phyloP scores from a whole-genome alignment of 169 alveolate genomes.

The Babesia bovis region DNA sequence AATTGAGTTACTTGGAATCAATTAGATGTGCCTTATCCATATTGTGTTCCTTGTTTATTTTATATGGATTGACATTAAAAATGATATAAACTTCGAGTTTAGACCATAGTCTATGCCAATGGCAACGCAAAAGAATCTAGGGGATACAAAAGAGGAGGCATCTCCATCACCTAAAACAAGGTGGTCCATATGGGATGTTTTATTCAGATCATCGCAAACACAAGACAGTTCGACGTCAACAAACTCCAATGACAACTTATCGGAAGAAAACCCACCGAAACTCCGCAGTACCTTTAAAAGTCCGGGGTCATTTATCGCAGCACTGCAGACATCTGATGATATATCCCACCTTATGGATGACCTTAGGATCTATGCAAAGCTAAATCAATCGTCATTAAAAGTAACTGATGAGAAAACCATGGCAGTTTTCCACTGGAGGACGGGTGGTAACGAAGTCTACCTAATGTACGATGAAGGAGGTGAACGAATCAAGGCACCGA shows the following conservation, averaged over 20 bases:
- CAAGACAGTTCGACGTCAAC: too few species aligned
- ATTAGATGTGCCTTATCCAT: too few species aligned
- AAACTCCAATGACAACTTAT: too few species aligned
- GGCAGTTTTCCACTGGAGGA: constrained; percentile 45
- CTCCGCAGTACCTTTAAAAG: background rate
- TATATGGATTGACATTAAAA: too few species aligned
- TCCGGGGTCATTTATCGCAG: background rate
- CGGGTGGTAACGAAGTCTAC: constrained; percentile 65
- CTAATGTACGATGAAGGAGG: constrained; percentile 44
- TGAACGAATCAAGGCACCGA: constrained; percentile 15
- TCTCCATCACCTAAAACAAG: too few species aligned
- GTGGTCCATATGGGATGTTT: background rate
- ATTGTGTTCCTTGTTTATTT: too few species aligned
- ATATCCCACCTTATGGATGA: background rate
- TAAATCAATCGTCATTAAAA: background rate
- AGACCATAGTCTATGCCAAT: too few species aligned
- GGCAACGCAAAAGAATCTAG: too few species aligned
- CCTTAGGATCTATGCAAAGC: background rate
- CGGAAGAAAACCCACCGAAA: too few species aligned
- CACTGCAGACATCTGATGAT: background rate
- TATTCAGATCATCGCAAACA: background rate
- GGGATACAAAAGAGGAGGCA: too few species aligned
- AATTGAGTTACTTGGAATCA: too few species aligned
- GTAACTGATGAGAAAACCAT: background rate
- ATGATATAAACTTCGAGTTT: too few species aligned